Conservation (phyloP, 352 stramenopile species). For the Pythium coloratum region DNA sequence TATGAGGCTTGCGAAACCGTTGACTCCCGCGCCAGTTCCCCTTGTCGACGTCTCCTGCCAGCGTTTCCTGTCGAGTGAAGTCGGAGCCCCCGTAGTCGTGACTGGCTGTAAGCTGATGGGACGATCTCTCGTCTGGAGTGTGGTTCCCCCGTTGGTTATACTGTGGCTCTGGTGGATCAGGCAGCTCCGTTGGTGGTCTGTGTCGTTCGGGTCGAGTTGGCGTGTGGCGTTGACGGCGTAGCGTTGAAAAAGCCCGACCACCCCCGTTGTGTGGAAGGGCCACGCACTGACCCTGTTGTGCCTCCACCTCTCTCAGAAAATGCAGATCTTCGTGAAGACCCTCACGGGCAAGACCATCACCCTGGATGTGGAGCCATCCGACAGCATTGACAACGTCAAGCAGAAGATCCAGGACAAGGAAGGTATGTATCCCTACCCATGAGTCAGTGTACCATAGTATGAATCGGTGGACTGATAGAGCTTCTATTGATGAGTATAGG, state of each 20-base stretch:
- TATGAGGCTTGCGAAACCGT: conserved; percentile 29
- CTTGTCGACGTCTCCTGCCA: neutral
- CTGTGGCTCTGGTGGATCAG: neutral
- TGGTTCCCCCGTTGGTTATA: neutral
- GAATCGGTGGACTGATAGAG: neutral
- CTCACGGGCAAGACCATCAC: conserved; percentile 99
- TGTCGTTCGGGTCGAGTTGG: neutral
- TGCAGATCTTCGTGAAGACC: conserved; percentile 97
- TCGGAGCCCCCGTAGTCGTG: too few species aligned
- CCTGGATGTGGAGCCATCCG: conserved; percentile 98
- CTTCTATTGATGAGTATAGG: conserved; percentile 39
- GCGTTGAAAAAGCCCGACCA: neutral
- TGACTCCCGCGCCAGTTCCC: conserved; percentile 2
- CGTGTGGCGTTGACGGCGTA: conserved; percentile 11
- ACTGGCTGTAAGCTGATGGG: neutral
- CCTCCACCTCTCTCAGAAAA: conserved; percentile 48
- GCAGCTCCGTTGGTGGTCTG: neutral
- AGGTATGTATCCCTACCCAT: conserved; percentile 43
- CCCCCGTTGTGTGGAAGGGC: neutral
- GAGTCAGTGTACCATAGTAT: neutral
- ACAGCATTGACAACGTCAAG: conserved; percentile 99
- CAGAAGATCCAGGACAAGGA: conserved; percentile 99
- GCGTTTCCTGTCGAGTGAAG: neutral
- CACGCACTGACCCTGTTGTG: conserved; percentile 20
- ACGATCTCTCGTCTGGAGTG: neutral